A percentile compares a stretch with the other conserved stretches of the same genome.
Conservation (phyloP, 2,329 filamentous ascomycete genomes). For the Dothistroma septosporum region DNA sequence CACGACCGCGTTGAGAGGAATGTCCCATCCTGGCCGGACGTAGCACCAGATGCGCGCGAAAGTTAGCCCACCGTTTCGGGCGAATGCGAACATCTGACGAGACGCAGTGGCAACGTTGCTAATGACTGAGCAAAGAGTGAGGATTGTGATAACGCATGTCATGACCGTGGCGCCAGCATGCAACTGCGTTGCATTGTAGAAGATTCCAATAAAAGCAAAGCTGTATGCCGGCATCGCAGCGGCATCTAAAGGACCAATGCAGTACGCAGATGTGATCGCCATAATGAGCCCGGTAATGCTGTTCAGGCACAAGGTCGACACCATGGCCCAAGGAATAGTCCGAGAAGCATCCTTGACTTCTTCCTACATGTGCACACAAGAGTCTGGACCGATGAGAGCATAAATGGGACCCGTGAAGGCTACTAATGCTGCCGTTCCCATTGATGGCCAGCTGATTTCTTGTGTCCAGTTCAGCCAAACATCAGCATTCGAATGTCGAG, state of each 20-base stretch:
- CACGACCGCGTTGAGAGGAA: slow-evolving; percentile 30
- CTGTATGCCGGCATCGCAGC: slow-evolving; percentile 23
- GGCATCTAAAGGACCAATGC: slow-evolving; percentile 34
- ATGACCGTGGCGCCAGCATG: slow-evolving; percentile 33
- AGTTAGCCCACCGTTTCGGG: slow-evolving; percentile 42
- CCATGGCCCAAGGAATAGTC: slow-evolving; percentile 39
- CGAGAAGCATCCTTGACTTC: slow-evolving; percentile 32
- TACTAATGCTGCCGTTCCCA: slow-evolving; percentile 27
- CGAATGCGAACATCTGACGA: slow-evolving; percentile 43
- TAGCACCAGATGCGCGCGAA: slow-evolving; percentile 28
- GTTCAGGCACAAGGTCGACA: slow-evolving; percentile 40
- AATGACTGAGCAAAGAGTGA: slow-evolving; percentile 40
- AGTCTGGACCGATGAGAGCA: slow-evolving; percentile 23
- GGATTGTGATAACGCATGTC: slow-evolving; percentile 36
- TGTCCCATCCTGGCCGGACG: slow-evolving; percentile 24
- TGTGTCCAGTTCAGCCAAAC: slow-evolving; percentile 28
- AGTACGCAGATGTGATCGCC: slow-evolving; percentile 40
- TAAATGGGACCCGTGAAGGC: slow-evolving; percentile 24
- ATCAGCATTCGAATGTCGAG: slow-evolving; percentile 18
- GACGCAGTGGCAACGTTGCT: slow-evolving; percentile 40
- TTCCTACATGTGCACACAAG: slow-evolving; percentile 27
- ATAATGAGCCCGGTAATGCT: slow-evolving; percentile 40
- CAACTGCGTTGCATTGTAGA: slow-evolving; percentile 36
- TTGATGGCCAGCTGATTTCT: slow-evolving; percentile 24
- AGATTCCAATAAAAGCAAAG: slow-evolving; percentile 35